phyloP scores from a whole-genome alignment of 192 early-diverging fungal species.

The Martensiomyces pterosporus region DNA sequence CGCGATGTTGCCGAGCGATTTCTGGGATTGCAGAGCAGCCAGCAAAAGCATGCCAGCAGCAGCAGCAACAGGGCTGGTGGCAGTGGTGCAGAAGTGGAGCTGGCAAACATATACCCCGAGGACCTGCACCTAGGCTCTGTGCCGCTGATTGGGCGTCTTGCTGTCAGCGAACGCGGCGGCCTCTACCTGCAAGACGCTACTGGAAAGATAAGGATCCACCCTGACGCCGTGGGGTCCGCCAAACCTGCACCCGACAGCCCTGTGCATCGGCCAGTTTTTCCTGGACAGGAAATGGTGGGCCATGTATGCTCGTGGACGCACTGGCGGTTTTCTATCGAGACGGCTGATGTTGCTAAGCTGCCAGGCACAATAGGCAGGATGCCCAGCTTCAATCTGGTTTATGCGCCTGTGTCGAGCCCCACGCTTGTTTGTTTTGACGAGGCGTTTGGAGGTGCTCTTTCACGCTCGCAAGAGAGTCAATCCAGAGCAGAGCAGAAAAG shows the following conservation, averaged over 20 bases:
- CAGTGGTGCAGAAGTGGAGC: conserved; percentile 4
- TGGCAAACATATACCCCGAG: conserved; percentile 7
- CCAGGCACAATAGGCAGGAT: not conserved
- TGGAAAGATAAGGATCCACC: conserved; percentile 18
- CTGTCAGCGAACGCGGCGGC: conserved; percentile 18
- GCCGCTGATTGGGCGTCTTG: conserved; percentile 27
- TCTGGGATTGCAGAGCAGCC: conserved; percentile 5
- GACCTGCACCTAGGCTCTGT: conserved; percentile 18
- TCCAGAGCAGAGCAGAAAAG: too few relatives aligned
- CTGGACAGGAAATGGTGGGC: conserved; percentile 28
- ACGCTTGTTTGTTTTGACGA: not conserved
- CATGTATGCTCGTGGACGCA: conserved; percentile 29
- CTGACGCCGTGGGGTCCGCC: not conserved
- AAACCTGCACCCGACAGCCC: not conserved
- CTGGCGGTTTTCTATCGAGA: conserved; percentile 27
- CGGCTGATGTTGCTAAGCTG: conserved; percentile 1
- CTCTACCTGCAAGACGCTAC: conserved; percentile 37
- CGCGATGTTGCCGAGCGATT: conserved; percentile 15
- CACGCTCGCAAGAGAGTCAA: too few relatives aligned
- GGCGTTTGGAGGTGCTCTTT: not conserved
- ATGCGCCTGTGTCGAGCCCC: not conserved
- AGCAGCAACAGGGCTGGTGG: too few relatives aligned
- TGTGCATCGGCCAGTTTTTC: conserved; percentile 5
- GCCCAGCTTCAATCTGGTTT: not conserved
- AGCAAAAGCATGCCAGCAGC: too few relatives aligned